Evolutionary conservation across 345 rosid species (phyloP), one percentile per base, ranked within the genome.

Genomic region (Acer campestre): DNA sequence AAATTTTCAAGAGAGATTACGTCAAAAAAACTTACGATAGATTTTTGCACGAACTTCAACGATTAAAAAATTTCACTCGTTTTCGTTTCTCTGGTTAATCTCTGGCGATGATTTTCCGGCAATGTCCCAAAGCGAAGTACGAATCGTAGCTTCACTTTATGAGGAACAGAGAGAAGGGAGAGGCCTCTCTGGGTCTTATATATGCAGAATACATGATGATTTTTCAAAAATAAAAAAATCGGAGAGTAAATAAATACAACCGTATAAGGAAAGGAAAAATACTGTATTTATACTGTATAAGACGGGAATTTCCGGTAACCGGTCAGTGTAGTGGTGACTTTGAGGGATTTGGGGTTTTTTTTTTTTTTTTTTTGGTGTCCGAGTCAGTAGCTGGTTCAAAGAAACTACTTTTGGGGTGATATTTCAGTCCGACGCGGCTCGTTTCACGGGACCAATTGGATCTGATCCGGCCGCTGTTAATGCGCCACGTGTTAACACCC

Each of bases 91-190:
- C 42, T 16, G 46, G 29, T 62, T 13, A 17, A 61, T 55, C 18
- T 25, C 78, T 80, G 71, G 61, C 38, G 35, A 58, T 20, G 27
- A 74, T 12, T 55, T 38, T 38, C 84, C 82, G 79, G 76, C 78
- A 77, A 82, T 40, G 61, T 55, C n/a, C 38, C 53, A 27, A 70
- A 77, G 81, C 79, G 74, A 78, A 81, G 87, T 74, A 67, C 78
- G 75, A 67, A 66, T 31, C 81, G 74, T 25, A 64, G 67, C 72
- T 82, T 75, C 88, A 71, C 84, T 64, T 70, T 77, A 40, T 74
- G 62, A 76, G 55, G 65, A 27, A 27, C 12, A 27, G 6, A 29
- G 66, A 75, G 49, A 46, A 46, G 11, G 4, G 14, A 10, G 48
- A 0, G 46, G 12, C 63, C 22, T 1, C 16, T 2, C 18, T 7